Base-by-base conservation (phyloP, 495 filamentous ascomycete species). In the Baudoinia panamericana region DNA sequence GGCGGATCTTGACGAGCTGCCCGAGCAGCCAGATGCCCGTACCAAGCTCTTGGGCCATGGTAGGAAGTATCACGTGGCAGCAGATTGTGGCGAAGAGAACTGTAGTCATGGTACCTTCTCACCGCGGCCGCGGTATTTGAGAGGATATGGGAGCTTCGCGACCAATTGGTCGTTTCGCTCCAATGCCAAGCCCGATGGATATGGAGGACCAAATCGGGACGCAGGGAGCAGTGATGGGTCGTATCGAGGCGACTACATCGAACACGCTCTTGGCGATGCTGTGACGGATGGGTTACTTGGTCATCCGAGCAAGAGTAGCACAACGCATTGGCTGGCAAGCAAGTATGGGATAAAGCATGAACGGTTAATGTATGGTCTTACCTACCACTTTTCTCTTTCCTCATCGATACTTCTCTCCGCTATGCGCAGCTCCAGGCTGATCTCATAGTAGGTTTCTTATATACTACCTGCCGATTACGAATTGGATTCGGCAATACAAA, bases 391-490 rank as follows among this genome's bases (percentile, higher is more conserved):
- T 5, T 41, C 18, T 35, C 17, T 11, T 35, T n/a, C 8, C 20
- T 39, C 15, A n/a, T n/a, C n/a, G n/a, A n/a, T n/a, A n/a, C n/a
- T n/a, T n/a, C n/a, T n/a, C n/a, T n/a, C n/a, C n/a, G n/a, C n/a
- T n/a, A n/a, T 7, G 25, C 25, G 25, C n/a, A 32, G 26, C 18
- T 16, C 20, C 13, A 28, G 27, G 38, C 36, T 53, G 50, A 56
- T 28, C 2, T 11, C 44, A 42, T 20, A 56, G 24, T 50, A 92
- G 84, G 70, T 97, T 95, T 59, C 58, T 93, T 43, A 79, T 76
- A 0, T 96, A 99, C 62, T 96, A 99, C 57, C 69, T 99, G 26
- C 90, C 92, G 1, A 80, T 85, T 38, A 62, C 93, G 44, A 81
- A 78, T 40, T 99, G 90, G 90, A 75, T 90, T 23, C 63, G 63